Evolutionary conservation across 148 eudicot genomes (phyloP), one percentile per base, ranked within the genome.

Genomic region (Cornus suecica): DNA sequence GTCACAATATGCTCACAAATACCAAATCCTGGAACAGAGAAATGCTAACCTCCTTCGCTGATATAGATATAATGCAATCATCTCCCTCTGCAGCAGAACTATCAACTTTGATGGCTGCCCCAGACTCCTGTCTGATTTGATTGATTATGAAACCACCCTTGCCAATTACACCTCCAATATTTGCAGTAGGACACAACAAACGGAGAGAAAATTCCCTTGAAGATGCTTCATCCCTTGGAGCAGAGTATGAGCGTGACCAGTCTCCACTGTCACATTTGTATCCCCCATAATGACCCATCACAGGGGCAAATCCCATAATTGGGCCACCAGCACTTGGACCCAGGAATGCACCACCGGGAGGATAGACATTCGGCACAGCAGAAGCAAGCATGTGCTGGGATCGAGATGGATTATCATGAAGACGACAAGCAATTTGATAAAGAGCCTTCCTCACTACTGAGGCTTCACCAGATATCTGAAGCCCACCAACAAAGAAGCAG

Each of bases 121-220:
- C 84, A 56, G 98, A 87, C 72, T 95, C 99, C 79, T 95, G 97
- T 73, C 99, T 87, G 30, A 95, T 95, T 84, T 95, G 98, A 81
- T 91, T 95, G 68, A 95, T 95, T 78, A 91, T 91, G 23, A 78
- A 72, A 81, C 99, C 99, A 76, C 94, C 97, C 79, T 92, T 95
- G 42, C 99, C 99, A 74, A 95, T 95, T n/a, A 95, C 99, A 85
- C 88, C 97, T 29, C 99, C 99, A 71, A 95, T 90, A 79, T 85
- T 93, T 62, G 84, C 83, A 76, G 87, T 93, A 30, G 97, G 97
- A 58, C 99, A 95, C 16, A 95, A 83, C 82, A 95, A 80, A 77
- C 97, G 92, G 32, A 95, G 82, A 80, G 90, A 88, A 84, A 92
- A 95, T 60, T 95, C 99, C 84, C 84, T 91, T 64, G 87, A 65